Conservation (phyloP, 148 eudicot species). For the Salicornia ramosissima region DNA sequence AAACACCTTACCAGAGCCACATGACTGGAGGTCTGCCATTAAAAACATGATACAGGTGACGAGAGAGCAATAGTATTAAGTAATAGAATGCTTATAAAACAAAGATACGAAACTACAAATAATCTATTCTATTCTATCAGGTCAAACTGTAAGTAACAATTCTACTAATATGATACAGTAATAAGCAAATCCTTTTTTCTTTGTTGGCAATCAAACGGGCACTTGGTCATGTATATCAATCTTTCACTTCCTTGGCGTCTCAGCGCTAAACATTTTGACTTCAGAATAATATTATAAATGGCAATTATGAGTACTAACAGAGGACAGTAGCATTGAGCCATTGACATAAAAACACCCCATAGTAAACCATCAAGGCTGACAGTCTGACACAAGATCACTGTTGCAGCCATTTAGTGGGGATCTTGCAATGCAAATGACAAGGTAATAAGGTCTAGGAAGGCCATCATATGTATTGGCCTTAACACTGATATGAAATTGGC, state of each 20-base stretch:
- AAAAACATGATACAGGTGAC: constrained; percentile 17
- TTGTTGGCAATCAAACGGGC: too few species aligned
- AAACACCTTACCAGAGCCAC: constrained; percentile 66
- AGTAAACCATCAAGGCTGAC: too few species aligned
- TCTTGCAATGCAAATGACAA: too few species aligned
- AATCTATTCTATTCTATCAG: not conserved
- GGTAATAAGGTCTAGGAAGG: not conserved
- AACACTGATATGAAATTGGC: not conserved
- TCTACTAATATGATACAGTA: too few species aligned
- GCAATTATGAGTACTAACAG: not conserved
- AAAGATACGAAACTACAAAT: not conserved
- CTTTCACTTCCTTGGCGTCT: not conserved
- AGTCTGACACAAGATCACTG: too few species aligned
- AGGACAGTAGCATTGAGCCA: not conserved
- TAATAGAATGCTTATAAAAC: not conserved
- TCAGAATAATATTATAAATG: not conserved
- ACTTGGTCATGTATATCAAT: not conserved
- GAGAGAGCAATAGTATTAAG: not conserved
- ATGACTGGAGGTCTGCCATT: constrained; percentile 64
- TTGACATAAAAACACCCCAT: not conserved
- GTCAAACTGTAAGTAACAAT: not conserved
- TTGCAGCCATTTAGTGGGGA: too few species aligned
- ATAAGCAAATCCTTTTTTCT: too few species aligned
- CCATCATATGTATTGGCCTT: not conserved
- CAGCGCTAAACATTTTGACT: not conserved